Percentiles rank a stretch among this genome's conserved stretches.
phyloP scores from a whole-genome alignment of 1,139 yeast species.

The Debaryomyces fabryi region DNA sequence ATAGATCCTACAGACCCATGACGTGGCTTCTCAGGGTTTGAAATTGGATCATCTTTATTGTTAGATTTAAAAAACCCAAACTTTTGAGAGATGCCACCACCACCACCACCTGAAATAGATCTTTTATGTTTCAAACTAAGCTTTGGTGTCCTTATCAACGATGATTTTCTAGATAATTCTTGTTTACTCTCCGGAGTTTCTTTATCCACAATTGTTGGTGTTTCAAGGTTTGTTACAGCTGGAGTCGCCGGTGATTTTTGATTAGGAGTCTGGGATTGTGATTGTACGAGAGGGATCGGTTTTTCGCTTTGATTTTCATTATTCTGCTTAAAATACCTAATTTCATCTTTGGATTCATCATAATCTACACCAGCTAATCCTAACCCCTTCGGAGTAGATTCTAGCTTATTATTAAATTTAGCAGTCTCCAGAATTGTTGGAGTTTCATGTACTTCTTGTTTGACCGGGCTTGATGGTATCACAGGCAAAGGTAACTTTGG shows the following conservation, averaged over 20 bases:
- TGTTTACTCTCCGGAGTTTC: slow-evolving; percentile 9
- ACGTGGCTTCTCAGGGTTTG: slow-evolving; percentile 37
- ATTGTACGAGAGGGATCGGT: background rate
- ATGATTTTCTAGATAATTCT: slow-evolving; percentile 27
- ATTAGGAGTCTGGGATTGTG: slow-evolving; percentile 1
- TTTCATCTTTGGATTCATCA: slow-evolving; percentile 14
- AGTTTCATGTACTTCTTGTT: slow-evolving; percentile 12
- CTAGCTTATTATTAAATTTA: slow-evolving; percentile 11
- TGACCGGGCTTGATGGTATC: slow-evolving; percentile 24
- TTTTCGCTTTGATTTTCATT: background rate
- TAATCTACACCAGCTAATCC: slow-evolving; percentile 44
- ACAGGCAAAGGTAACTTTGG: slow-evolving; percentile 37
- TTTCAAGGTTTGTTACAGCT: slow-evolving; percentile 42
- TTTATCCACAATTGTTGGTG: background rate
- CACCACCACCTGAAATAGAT: slow-evolving; percentile 44
- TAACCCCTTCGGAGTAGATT: slow-evolving; percentile 36
- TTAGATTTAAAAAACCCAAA: slow-evolving; percentile 37
- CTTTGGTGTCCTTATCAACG: slow-evolving; percentile 36
- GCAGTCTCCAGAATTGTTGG: slow-evolving; percentile 18
- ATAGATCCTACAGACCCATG: slow-evolving; percentile 47
- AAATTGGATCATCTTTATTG: slow-evolving; percentile 19
- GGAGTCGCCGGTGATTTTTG: slow-evolving; percentile 25
- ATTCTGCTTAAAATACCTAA: background rate
- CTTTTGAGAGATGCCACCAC: slow-evolving; percentile 28
- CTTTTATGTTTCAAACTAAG: slow-evolving; percentile 44